Conservation (phyloP, 495 filamentous ascomycete species). For the Zalerion maritima region DNA sequence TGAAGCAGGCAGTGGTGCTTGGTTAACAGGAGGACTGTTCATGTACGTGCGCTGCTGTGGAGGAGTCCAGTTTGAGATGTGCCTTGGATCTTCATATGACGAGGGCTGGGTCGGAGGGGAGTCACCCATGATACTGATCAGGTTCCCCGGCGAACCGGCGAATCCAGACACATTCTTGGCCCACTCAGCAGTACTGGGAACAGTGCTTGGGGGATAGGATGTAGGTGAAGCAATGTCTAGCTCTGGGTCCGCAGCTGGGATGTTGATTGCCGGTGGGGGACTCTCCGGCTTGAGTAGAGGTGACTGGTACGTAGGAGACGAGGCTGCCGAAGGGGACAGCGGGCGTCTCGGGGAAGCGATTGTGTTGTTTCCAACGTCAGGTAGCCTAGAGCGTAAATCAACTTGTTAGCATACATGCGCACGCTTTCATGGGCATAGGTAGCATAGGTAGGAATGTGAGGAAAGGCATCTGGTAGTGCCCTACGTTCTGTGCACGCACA, state of each 20-base stretch:
- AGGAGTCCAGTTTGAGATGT: slow-evolving; percentile 26
- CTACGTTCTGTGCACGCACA: too few relatives aligned
- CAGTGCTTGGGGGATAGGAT: slow-evolving; percentile 30
- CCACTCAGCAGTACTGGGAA: slow-evolving; percentile 38
- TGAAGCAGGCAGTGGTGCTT: slow-evolving; percentile 30
- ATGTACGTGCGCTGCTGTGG: slow-evolving; percentile 11
- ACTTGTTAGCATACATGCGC: too few relatives aligned
- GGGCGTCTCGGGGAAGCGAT: too few relatives aligned
- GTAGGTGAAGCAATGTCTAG: slow-evolving; percentile 30
- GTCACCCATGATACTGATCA: slow-evolving; percentile 38
- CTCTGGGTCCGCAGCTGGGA: slow-evolving; percentile 22
- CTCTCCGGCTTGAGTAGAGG: slow-evolving; percentile 26
- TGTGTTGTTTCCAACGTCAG: too few relatives aligned
- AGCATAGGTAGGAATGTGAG: too few relatives aligned
- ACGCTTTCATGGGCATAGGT: too few relatives aligned
- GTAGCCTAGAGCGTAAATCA: too few relatives aligned
- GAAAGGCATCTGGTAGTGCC: too few relatives aligned
- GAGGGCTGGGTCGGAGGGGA: slow-evolving; percentile 38
- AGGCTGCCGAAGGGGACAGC: slow-evolving; percentile 25
- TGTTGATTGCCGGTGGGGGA: slow-evolving; percentile 21
- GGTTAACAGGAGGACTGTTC: slow-evolving; percentile 20
- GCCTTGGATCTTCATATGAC: slow-evolving; percentile 36
- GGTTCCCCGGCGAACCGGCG: slow-evolving; percentile 39
- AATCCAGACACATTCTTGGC: slow-evolving; percentile 28
- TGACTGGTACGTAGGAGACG: slow-evolving; percentile 22